Evolutionary conservation across 1,284 basidiomycete species (phyloP), one percentile per base, ranked within the genome.

Genomic region (Ceratobasidium sp.): DNA sequence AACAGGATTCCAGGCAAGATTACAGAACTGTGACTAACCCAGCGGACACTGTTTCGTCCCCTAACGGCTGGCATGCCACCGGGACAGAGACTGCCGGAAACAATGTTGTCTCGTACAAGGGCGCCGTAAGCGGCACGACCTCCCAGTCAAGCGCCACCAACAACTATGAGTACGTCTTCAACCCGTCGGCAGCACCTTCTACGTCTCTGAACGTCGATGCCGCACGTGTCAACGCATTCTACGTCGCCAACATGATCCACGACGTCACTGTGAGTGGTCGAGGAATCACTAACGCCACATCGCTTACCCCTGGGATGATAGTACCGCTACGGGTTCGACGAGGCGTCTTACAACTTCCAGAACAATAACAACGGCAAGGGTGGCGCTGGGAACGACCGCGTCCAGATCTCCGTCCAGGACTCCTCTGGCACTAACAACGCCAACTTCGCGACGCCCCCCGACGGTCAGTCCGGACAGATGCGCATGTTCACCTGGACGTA

Each of bases 271-370:
- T 64, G 33, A 66, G 69, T 39, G 39, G 4, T 28, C 46, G 66
- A 33, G 33, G 33, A 33, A 33, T 33, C 33, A 33, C 33, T 33
- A 33, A 33, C 33, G 33, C 33, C 33, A 33, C 33, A 33, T 5
- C 33, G n/a, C 60, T 63, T 15, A 63, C 39, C 18, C 28, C 3
- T 33, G 33, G 39, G 42, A 63, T 53, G 26, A 33, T 20, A 68
- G 56, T 80, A 80, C 66, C 56, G 68, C 26, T 80, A 78, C 53
- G 79, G 79, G 13, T 80, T 80, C 66, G 75, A 64, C 64, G 80
- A 80, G 61, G 64, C 69, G 2, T 72, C 79, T 26, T 80, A 44
- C 77, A 81, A 80, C 79, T 81, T 81, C 79, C 80, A 81, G 68
- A 63, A 77, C 67, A 75, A 79, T 42, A 81, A 81, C 68, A 49